Percentiles rank a stretch among this genome's conserved stretches.
phyloP scores from a whole-genome alignment of 1,139 yeast species.

The Lodderomyces theae region DNA sequence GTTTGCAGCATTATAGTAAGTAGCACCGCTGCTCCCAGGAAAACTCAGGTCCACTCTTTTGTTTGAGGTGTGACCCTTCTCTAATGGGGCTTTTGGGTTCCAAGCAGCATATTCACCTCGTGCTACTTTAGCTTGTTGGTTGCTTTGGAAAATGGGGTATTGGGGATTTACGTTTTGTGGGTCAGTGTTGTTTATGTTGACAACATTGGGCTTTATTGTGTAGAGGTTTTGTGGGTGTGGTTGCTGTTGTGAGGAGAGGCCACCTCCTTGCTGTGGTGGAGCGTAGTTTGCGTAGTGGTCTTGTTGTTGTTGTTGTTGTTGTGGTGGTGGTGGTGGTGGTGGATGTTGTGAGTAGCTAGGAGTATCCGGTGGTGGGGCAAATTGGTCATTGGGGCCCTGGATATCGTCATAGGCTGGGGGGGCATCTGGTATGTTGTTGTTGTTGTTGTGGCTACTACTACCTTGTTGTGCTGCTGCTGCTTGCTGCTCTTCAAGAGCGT shows the following conservation, averaged over 20 bases:
- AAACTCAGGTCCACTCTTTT: constrained; percentile 31
- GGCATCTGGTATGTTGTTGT: constrained; percentile 10
- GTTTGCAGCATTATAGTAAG: constrained; percentile 40
- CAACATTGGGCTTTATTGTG: constrained; percentile 34
- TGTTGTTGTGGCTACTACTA: not conserved
- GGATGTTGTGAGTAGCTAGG: constrained; percentile 8
- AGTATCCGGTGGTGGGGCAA: constrained; percentile 8
- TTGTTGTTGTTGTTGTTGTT: constrained; percentile 10
- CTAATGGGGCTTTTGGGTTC: constrained; percentile 33
- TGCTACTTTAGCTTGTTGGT: constrained; percentile 33
- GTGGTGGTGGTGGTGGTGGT: no score
- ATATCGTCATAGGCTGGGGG: constrained; percentile 16
- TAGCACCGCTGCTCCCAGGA: constrained; percentile 41
- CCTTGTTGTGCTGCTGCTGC: not conserved
- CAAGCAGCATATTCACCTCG: constrained; percentile 30
- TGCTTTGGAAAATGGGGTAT: constrained; percentile 31
- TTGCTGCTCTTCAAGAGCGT: constrained; percentile 5
- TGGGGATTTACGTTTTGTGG: constrained; percentile 39
- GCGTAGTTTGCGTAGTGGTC: constrained; percentile 3
- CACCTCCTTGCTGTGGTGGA: constrained; percentile 8
- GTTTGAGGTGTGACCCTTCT: constrained; percentile 24
- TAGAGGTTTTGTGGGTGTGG: constrained; percentile 24
- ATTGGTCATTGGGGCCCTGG: constrained; percentile 6
- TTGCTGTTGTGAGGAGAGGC: constrained; percentile 9
- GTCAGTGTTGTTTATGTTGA: constrained; percentile 36